Conservation (phyloP, 257 asterid genomes). For the Catharanthus roseus region DNA sequence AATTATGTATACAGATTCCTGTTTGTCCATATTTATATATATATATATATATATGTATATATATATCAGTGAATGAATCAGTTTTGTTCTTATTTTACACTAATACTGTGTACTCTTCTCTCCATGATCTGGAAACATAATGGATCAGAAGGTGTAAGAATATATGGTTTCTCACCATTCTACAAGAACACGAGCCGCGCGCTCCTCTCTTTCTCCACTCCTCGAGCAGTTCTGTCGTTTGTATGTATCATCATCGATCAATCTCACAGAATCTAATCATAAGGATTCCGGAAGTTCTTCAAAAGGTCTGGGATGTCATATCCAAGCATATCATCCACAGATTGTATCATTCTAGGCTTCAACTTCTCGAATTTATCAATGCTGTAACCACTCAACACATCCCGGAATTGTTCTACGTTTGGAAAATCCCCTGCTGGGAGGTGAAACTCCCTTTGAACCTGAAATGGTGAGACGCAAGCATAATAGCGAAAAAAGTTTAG, state of each 20-base stretch:
- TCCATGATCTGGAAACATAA: too few relatives aligned
- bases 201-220: background rate
- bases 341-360: constrained; percentile 81
- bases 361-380: constrained; percentile 79
- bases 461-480: constrained; percentile 13
- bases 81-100: too few relatives aligned
- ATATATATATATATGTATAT: too few relatives aligned
- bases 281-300: constrained; percentile 84
- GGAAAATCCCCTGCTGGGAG: constrained; percentile 96
- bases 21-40: too few relatives aligned
- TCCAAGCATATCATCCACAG: constrained; percentile 92
- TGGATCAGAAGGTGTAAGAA: background rate
- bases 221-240: background rate
- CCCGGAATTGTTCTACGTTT: constrained; percentile 64
- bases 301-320: constrained; percentile 84
- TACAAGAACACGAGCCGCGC: background rate
- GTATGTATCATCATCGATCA: background rate
- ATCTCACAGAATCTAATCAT: constrained; percentile 35
- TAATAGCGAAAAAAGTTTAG: constrained; percentile 4
- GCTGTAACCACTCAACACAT: constrained; percentile 58
- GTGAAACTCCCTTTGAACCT: constrained; percentile 86
- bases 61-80: too few relatives aligned
- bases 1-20: background rate
- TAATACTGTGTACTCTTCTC: too few relatives aligned
- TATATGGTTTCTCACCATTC: background rate